A percentile compares a stretch with the other conserved stretches of the same genome.
Evolutionary conservation across 2,329 filamentous ascomycete genomes (phyloP).

Genomic region (Rhinocladiella similis): DNA sequence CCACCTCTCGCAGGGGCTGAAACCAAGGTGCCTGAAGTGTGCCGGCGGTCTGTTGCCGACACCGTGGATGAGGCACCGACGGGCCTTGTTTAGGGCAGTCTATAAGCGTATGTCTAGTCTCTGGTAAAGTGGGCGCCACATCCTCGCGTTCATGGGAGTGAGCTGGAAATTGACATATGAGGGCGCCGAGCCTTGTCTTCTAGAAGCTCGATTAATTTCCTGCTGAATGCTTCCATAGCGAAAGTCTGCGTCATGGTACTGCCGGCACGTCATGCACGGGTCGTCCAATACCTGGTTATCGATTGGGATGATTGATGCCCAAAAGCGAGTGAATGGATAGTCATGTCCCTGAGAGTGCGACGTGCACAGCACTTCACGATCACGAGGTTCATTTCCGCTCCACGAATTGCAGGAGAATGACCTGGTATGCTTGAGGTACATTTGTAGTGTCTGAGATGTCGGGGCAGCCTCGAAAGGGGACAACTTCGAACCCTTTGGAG

Average conservation of each 20-base stretch:
- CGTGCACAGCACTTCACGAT: constrained; percentile 9
- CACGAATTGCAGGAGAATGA: neutral
- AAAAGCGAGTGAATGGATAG: constrained; percentile 8
- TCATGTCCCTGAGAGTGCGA: neutral
- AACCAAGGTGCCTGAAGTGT: constrained; percentile 22
- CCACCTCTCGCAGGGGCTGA: constrained; percentile 23
- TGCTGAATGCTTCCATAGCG: neutral
- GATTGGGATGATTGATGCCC: constrained; percentile 15
- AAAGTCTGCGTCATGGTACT: neutral
- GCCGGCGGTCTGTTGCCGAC: constrained; percentile 20
- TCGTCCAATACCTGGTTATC: neutral
- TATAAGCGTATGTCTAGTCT: constrained; percentile 8
- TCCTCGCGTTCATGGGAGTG: neutral
- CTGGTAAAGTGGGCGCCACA: constrained; percentile 16
- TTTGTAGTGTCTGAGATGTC: neutral
- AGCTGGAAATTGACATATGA: constrained; percentile 7
- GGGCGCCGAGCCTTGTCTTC: constrained; percentile 13
- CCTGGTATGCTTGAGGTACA: neutral
- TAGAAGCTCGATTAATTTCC: constrained; percentile 23
- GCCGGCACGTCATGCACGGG: constrained; percentile 5
- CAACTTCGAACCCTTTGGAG: neutral
- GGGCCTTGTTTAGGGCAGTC: constrained; percentile 10
- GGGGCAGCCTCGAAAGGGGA: neutral
- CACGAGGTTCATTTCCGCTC: constrained; percentile 7
- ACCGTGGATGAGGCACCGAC: constrained; percentile 17